Conservation (phyloP, 163 green algal species). For the Chlorella variabilis region DNA sequence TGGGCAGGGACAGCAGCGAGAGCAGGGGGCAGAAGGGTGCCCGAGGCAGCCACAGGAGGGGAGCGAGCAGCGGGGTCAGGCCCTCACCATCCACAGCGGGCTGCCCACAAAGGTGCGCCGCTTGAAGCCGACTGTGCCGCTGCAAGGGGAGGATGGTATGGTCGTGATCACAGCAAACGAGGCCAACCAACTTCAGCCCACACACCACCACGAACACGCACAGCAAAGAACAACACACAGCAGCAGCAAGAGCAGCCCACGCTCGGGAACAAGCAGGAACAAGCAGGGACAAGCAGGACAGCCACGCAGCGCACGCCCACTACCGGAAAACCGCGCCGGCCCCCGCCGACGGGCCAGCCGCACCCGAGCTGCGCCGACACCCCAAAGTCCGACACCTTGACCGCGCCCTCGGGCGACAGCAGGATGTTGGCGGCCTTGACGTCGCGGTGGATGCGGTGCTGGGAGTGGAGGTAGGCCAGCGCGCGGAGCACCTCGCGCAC, state of each 20-base stretch:
- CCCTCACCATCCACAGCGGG: slow-evolving; percentile 94
- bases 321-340: no score
- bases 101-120: slow-evolving; percentile 96
- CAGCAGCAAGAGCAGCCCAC: no score
- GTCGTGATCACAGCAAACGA: no score
- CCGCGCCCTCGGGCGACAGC: slow-evolving; percentile 73
- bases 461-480: slow-evolving; percentile 57
- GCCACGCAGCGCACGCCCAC: no score
- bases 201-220: no score
- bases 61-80: no score
- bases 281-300: not conserved
- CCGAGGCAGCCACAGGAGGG: no score
- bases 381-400: slow-evolving; percentile 94
- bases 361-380: slow-evolving; percentile 88
- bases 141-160: not conserved
- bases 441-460: slow-evolving; percentile 85
- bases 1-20: no score
- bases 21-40: no score
- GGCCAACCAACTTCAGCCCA: no score
- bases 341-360: no score
- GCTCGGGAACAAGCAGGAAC: no score
- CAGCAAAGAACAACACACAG: not conserved
- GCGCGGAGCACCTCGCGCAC: slow-evolving; percentile 54
- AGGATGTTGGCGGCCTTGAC: slow-evolving; percentile 94
- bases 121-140: slow-evolving; percentile 84